Evolutionary conservation across 805 yeast species (phyloP), one percentile per base, ranked within the genome.

Genomic region (Sungouiozyma ichnusensis): DNA sequence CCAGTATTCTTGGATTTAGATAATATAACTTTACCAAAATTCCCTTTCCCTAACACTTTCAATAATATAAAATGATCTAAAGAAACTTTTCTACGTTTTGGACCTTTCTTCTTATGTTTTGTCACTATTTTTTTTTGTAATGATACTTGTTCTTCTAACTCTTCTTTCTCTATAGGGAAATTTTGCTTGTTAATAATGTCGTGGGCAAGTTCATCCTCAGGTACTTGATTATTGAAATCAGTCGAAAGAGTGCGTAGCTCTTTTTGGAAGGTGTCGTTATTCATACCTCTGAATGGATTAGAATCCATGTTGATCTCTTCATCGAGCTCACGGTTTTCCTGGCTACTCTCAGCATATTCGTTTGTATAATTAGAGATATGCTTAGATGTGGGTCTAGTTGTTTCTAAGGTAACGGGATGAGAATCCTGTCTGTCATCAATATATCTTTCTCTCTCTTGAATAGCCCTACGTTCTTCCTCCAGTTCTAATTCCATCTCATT

Each of bases 31-130:
- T 92, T 92, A 65, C 99, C 99, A 62, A 92, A 92, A 62, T 92
- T 92, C 66, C 99, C 99, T 61, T 88, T 92, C 54, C 99, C 99
- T 44, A 92, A 72, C 8, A 92, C 98, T 8, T 97, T 94, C 51
- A 92, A 66, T 57, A 92, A 83, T 52, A 85, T 82, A 72, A 92
- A 92, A 64, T 92, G 97, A 61, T 92, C 97, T 44, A 92, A 72
- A 0, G 98, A 97, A 43, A 88, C 77, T 62, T 79, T 81, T 54
- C 82, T 77, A 51, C 85, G 77, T 51, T 69, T 58, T 9, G 53
- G 42, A 5, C 49, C 40, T 41, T 46, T 52, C 47, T 48, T 61
- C 40, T 50, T 55, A 33, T 56, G 59, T 46, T 46, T 61, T 3
- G 39, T 33, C 19, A 46, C 35, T 1, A 48, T 31, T 6, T 45